Base-by-base conservation (phyloP, 192 early-diverging fungal genomes). In the Lunasporangiospora selenospora region DNA sequence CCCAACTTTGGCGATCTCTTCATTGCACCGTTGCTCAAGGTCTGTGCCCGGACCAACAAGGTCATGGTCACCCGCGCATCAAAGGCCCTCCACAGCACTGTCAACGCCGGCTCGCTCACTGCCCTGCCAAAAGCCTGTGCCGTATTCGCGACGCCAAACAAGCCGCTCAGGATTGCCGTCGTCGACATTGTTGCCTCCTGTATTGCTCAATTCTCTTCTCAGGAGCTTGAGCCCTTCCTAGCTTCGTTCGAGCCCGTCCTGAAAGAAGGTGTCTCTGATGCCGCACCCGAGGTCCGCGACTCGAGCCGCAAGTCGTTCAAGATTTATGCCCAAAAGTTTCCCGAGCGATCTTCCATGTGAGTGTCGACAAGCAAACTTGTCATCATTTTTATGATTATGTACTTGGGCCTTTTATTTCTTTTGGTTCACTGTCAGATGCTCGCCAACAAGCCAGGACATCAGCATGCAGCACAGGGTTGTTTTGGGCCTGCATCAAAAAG, bases 1-100 rank as follows among this genome's bases (percentile, higher is more conserved):
- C 50, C 70, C 6, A 53, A 73, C 21, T 60, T 90, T 6, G 51
- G 75, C 16, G 93, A 95, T 27, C 38, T 83, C 41, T 79, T 93
- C 46, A 76, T 88, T 8, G 80, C 83, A 2, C 51, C 87, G 0
- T 60, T 89, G 0, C 58, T 95, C 49, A 85, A 83, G 42, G 80
- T 89, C 18, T 89, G 87, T 62, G 80, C 77, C 10, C 86, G 89
- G 16, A 84, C 89, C n/a, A 93, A 92, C 79, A 89, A 89, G 59
- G 84, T 93, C 26, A 85, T 88, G 77, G 83, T 89, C 31, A 78
- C 75, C 4, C 82, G 87, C 39, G 87, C 85, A 6, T 61, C 83
- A 29, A 80, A 81, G 54, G 85, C 88, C 26, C 62, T 92, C 33
- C 84, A 77, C 15, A 78, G 78, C 2, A 86, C 91, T 0, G 85